Evolutionary conservation across 192 early-diverging fungal genomes (phyloP), one percentile per base, ranked within the genome.

Genomic region (Coemansia sp.): DNA sequence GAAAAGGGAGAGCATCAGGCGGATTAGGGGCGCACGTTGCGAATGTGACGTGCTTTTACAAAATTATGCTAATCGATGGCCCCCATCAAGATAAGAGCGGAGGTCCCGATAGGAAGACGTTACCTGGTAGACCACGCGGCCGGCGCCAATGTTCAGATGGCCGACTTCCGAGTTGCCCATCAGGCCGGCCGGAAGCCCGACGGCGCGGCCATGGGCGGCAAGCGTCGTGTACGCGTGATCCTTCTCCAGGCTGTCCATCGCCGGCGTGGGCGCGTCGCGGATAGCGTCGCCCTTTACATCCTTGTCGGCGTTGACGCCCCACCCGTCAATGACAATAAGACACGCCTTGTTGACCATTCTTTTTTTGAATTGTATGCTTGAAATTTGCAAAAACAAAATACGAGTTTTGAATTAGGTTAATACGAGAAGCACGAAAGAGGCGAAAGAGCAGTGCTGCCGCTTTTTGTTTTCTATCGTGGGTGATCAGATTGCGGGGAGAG

Each of bases 141-240:
- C 97, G 41, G 97, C 97, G 47, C 97, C 97, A 85, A 99, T 94
- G 83, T 99, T 99, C 66, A 98, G 75, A 63, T 99, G 97, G 9
- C 97, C 97, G 36, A 99, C 97, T 77, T 99, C 97, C 36, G 90
- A 93, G 85, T 99, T 99, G 52, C 95, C 97, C 97, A 99, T 99
- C 48, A 98, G 82, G 8, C 93, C 97, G n/a, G 94, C 94, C 10
- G 95, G 95, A 27, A 99, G 83, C 46, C 97, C 97, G 40, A 99
- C 97, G 25, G 86, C 82, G 27, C 89, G 82, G 22, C 97, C 97
- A 63, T 98, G 94, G n/a, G 97, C 97, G 45, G 75, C 84, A 31
- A 99, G 79, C 35, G 81, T 79, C 14, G 87, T 86, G 64, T 76
- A 90, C 28, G 85, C 85, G 62, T 91, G 85, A 26, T 82, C 71